Evolutionary conservation across 768 basidiomycete species (phyloP).

Genomic region (Russula sp.): DNA sequence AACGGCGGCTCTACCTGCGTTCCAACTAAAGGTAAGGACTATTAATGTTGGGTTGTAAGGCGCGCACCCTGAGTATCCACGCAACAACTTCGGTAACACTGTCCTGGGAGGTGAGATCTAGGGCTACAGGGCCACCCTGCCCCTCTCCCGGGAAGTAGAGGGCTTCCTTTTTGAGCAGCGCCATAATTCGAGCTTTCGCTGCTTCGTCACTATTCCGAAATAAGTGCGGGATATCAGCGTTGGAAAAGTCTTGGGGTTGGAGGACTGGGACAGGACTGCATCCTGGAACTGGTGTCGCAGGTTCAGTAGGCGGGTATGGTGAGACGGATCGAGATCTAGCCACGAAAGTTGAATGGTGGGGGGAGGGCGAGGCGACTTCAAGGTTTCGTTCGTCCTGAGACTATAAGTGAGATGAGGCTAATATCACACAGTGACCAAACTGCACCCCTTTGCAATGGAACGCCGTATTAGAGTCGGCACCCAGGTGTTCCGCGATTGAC

Average conservation of each 20-base stretch:
- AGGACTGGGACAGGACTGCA: not conserved
- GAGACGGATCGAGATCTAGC: not conserved
- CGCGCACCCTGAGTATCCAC: slow-evolving; percentile 19
- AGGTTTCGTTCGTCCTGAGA: not conserved
- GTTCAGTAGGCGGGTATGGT: slow-evolving; percentile 9
- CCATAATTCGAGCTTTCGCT: slow-evolving; percentile 7
- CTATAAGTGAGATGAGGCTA: not conserved
- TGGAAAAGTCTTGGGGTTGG: not conserved
- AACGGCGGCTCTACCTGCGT: slow-evolving; percentile 16
- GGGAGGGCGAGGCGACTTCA: no score
- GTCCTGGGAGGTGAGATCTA: not conserved
- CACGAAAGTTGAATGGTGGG: not conserved
- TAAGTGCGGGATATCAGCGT: not conserved
- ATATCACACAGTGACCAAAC: not conserved
- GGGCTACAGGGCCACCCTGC: not conserved
- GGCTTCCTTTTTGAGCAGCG: slow-evolving; percentile 5
- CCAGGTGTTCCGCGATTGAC: not conserved
- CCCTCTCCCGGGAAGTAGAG: not conserved
- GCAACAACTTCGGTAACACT: slow-evolving; percentile 1
- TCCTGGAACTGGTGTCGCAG: not conserved
- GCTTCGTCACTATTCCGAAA: slow-evolving; percentile 2
- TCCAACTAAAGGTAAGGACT: not conserved
- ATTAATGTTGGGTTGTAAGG: not conserved
- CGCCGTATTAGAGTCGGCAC: not conserved
- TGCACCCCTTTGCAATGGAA: not conserved